Conservation (phyloP, 208 protist genomes). For the Tritrichomonas foetus region DNA sequence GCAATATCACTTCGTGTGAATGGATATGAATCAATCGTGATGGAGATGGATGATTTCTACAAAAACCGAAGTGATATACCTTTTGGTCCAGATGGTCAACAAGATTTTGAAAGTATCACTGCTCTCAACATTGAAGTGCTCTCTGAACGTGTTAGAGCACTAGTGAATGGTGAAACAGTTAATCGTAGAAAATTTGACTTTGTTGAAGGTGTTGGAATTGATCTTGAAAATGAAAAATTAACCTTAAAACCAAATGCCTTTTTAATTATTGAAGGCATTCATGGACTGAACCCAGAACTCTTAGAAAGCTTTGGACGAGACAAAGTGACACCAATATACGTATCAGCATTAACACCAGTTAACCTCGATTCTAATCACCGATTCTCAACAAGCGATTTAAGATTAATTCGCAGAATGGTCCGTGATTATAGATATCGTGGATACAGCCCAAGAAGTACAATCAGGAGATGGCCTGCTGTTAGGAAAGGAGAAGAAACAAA, state of each 20-base stretch:
- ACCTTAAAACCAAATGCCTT: background rate
- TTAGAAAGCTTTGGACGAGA: background rate
- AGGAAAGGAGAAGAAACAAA: conserved; percentile 25
- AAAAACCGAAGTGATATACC: background rate
- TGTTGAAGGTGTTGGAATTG: background rate
- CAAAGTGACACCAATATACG: conserved; percentile 19
- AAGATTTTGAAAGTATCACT: conserved; percentile 35
- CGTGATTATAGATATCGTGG: conserved; percentile 39
- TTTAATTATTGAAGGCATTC: conserved; percentile 39
- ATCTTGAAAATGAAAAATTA: background rate
- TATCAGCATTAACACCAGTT: background rate
- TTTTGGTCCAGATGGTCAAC: background rate
- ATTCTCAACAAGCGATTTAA: conserved; percentile 6
- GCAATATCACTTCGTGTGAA: background rate
- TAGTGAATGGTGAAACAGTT: background rate
- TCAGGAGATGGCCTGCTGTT: background rate
- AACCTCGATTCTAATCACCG: background rate
- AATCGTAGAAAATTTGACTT: background rate
- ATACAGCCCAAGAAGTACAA: background rate
- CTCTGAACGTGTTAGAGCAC: background rate
- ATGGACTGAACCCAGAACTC: conserved; percentile 6
- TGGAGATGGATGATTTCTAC: conserved; percentile 39
- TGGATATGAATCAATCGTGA: background rate
- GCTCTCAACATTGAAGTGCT: background rate
- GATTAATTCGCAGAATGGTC: conserved; percentile 18